phyloP scores from a whole-genome alignment of 2,329 filamentous ascomycete genomes.

The Raffaelea albimanens region DNA sequence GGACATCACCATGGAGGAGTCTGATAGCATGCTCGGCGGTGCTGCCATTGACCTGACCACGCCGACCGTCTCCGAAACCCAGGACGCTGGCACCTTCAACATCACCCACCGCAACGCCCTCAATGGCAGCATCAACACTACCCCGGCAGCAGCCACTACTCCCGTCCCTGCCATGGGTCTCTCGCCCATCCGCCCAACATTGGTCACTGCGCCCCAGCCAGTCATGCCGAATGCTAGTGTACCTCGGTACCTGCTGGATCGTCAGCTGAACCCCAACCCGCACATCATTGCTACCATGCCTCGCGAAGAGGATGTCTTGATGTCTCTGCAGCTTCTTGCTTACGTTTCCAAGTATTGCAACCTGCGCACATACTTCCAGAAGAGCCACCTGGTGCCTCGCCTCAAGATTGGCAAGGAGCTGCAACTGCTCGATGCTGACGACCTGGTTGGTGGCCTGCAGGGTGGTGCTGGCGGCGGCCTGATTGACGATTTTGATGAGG shows the following conservation, averaged over 20 bases:
- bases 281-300: conserved; percentile 85
- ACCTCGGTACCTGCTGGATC: conserved; percentile 70
- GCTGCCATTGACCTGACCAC: conserved; percentile 66
- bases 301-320: conserved; percentile 91
- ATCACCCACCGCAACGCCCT: conserved; percentile 79
- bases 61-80: conserved; percentile 72
- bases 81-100: conserved; percentile 85
- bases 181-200: conserved; percentile 62
- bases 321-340: conserved; percentile 92
- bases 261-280: conserved; percentile 57
- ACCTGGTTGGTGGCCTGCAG: conserved; percentile 20
- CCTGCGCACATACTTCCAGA: conserved; percentile 87
- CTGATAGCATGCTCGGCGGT: conserved; percentile 68
- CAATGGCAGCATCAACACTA: conserved; percentile 68
- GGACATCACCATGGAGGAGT: conserved; percentile 70
- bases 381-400: conserved; percentile 84
- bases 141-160: conserved; percentile 29
- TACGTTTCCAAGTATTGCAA: conserved; percentile 99
- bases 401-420: conserved; percentile 85
- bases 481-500: conserved; percentile 10
- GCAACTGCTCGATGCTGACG: conserved; percentile 65
- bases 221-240: conserved; percentile 61
- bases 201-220: conserved; percentile 66
- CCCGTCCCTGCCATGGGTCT: conserved; percentile 59
- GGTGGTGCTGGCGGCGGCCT: conserved; percentile 24